phyloP scores from a whole-genome alignment of 805 yeast species.

The Saccharomycopsis babjevae region DNA sequence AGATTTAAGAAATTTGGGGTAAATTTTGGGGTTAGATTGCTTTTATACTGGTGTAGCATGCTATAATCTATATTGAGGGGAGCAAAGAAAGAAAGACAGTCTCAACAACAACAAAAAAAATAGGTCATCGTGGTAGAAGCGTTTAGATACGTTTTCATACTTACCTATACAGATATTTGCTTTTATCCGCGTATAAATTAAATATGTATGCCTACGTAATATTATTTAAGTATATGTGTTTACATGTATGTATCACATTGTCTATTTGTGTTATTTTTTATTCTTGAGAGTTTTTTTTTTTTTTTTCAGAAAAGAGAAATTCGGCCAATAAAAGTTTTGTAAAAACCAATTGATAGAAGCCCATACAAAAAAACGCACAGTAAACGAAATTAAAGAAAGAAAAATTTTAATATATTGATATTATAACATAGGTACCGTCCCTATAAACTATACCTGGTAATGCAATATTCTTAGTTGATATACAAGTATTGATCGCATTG shows the following conservation, averaged over 20 bases:
- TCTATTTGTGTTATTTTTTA: background rate
- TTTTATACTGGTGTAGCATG: background rate
- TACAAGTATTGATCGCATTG: too few relatives aligned
- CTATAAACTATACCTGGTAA: too few relatives aligned
- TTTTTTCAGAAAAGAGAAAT: background rate
- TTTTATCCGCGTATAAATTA: too few relatives aligned
- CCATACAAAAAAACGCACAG: background rate
- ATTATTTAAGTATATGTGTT: background rate
- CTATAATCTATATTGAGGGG: background rate
- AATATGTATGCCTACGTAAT: background rate
- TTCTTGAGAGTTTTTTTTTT: background rate
- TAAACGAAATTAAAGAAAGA: background rate
- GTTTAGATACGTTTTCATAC: too few relatives aligned
- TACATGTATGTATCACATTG: background rate
- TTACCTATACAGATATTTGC: background rate
- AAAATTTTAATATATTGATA: background rate
- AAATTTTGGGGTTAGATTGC: background rate
- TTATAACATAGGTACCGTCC: too few relatives aligned
- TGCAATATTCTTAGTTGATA: too few relatives aligned
- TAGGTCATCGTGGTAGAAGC: background rate
- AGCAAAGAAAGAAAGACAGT: background rate
- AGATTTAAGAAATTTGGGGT: background rate
- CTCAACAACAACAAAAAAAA: background rate
- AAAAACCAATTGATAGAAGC: background rate
- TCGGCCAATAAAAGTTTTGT: background rate